Conservation (phyloP, 768 basidiomycete species). For the Macrolepiota fuliginosa region DNA sequence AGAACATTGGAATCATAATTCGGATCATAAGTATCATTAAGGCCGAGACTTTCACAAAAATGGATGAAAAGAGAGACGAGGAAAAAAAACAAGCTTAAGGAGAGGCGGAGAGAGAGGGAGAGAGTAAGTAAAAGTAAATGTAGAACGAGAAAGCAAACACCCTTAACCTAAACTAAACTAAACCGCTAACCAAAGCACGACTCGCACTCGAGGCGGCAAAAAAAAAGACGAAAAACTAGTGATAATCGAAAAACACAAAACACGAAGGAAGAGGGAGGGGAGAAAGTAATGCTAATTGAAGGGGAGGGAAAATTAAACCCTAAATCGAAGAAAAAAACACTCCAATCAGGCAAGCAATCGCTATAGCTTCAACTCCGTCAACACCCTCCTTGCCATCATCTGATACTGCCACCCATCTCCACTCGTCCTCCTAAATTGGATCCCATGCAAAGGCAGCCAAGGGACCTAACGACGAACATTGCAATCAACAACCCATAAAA, state of each 20-base stretch:
- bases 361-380: constrained; percentile 84
- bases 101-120: background rate
- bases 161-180: background rate
- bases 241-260: background rate
- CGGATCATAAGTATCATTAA: background rate
- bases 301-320: background rate
- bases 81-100: background rate
- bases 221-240: background rate
- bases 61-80: background rate
- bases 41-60: background rate
- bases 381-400: constrained; percentile 85
- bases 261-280: background rate
- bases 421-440: constrained; percentile 88
- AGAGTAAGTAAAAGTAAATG: background rate
- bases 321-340: background rate
- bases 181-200: background rate
- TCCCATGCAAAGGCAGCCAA: constrained; percentile 89
- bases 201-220: background rate
- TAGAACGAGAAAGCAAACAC: background rate
- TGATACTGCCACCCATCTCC: constrained; percentile 98
- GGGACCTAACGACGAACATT: constrained; percentile 60
- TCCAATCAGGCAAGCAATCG: background rate
- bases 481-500: background rate
- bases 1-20: background rate
- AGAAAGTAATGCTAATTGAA: too few relatives aligned